Base-by-base conservation (phyloP, 2,329 filamentous ascomycete genomes). In the Cordyceps cateniannulata region DNA sequence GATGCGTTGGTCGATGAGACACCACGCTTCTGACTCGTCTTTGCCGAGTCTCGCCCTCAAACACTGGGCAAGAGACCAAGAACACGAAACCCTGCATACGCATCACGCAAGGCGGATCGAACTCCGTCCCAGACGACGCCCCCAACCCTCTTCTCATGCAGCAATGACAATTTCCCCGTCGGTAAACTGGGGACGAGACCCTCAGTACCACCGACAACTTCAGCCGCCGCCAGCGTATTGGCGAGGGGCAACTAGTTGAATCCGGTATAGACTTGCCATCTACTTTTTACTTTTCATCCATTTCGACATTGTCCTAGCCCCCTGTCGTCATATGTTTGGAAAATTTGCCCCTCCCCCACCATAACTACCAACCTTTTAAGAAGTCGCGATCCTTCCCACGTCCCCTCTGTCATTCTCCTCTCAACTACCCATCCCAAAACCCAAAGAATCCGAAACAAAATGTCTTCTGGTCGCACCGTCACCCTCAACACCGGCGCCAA, bases 401-500 rank as follows among this genome's bases (percentile, higher is more conserved):
- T 5, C 22, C 24, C 14, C 20, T 22, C 38, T 27, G 12, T 20
- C 27, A 6, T 12, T 35, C 25, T 8, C 40, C 14, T 44, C 32
- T n/a, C 20, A 18, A 12, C 24, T 48, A 27, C 44, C 16, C 42
- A 42, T 40, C 38, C 14, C 38, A 40, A 40, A 44, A 40, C 20
- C n/a, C 12, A 6, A 47, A 10, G 14, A 54, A 54, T 47, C 40
- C 29, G 55, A 35, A 54, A 27, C 64, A 69, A 56, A 64, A 86
- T 87, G 84, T 86, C 84, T 69, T 75, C 77, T 69, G 80, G 76
- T 60, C 72, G 68, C 63, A 72, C 80, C 72, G 80, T 83, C 65
- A 81, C 80, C 64, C 77, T 83, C 65, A 84, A 81, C 73, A 79
- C 79, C 59, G 85, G 86, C 63, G 82, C 82, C 66, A 83, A 85